These are phyloP conservation scores for Myrica gale DNA, from an alignment of 306 rosid species.

Conservation along the genomic window DNA sequence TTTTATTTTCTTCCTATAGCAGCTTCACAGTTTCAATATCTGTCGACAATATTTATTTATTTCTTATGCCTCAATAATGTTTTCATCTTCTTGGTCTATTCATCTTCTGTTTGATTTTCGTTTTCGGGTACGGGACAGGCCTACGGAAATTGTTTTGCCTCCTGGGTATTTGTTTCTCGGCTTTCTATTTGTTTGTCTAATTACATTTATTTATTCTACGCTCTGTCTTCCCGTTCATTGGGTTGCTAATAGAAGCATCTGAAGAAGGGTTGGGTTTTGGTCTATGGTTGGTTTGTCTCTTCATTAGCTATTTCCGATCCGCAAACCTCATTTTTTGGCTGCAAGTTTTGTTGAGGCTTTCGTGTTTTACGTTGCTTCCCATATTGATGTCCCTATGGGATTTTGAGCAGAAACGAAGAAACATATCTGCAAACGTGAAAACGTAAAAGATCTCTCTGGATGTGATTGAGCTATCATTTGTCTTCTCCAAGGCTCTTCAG, in stretches of 20 bases:
- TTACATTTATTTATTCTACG: conserved; percentile 5
- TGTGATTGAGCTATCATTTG: background rate
- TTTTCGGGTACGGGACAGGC: conserved; percentile 46
- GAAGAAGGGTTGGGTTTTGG: conserved; percentile 27
- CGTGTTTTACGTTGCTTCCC: conserved; percentile 16
- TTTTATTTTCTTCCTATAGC: conserved; percentile 37
- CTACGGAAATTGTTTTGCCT: conserved; percentile 54
- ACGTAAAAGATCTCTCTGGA: conserved; percentile 10
- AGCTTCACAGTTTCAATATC: conserved; percentile 36
- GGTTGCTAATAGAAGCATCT: conserved; percentile 37
- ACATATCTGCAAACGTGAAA: background rate
- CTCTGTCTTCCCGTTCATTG: conserved; percentile 38
- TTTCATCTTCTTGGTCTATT: conserved; percentile 50
- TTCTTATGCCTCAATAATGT: conserved; percentile 27
- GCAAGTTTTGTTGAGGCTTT: conserved; percentile 29
- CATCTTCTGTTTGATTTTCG: conserved; percentile 42
- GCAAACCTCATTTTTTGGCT: conserved; percentile 27
- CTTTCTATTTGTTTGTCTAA: conserved; percentile 22
- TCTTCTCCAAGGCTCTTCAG: conserved; percentile 22
- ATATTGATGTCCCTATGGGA: conserved; percentile 15
- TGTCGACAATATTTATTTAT: conserved; percentile 28
- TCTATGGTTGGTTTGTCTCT: conserved; percentile 32
- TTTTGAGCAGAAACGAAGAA: conserved; percentile 25
- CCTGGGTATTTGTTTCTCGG: conserved; percentile 54
- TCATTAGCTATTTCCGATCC: conserved; percentile 39